Percentiles rank a stretch among this genome's conserved stretches.
Evolutionary conservation across 2,329 filamentous ascomycete genomes (phyloP).

Genomic region (Penicillium sp.): DNA sequence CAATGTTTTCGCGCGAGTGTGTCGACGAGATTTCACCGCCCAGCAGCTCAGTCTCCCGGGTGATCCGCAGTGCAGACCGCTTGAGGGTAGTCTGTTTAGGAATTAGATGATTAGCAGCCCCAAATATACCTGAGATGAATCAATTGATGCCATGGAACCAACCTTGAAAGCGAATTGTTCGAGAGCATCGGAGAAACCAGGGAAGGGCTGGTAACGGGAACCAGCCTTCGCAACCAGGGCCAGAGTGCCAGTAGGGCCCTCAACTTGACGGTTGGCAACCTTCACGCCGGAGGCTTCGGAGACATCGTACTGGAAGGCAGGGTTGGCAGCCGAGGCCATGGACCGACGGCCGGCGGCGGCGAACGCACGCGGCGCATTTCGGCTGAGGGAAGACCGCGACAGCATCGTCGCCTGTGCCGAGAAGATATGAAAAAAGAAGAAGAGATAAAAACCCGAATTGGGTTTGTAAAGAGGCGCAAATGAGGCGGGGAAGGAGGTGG

Average conservation of each 20-base stretch:
- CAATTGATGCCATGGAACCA: slow-evolving; percentile 33
- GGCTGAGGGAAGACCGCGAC: slow-evolving; percentile 64
- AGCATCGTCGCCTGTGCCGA: slow-evolving; percentile 62
- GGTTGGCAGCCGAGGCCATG: slow-evolving; percentile 65
- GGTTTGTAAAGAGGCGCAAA: slow-evolving; percentile 34
- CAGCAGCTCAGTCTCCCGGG: slow-evolving; percentile 90
- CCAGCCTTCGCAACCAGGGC: slow-evolving; percentile 92
- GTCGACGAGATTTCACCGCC: slow-evolving; percentile 84
- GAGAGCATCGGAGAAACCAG: slow-evolving; percentile 84
- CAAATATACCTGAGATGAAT: background rate
- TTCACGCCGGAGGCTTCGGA: slow-evolving; percentile 85
- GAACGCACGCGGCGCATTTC: slow-evolving; percentile 62
- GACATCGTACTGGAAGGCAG: slow-evolving; percentile 81
- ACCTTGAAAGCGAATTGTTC: slow-evolving; percentile 99
- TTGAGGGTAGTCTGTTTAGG: slow-evolving; percentile 71
- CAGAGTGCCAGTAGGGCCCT: slow-evolving; percentile 84
- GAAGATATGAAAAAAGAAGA: slow-evolving; percentile 41
- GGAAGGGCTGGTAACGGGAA: slow-evolving; percentile 85
- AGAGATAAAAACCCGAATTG: slow-evolving; percentile 35
- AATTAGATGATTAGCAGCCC: slow-evolving; percentile 15
- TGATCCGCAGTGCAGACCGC: slow-evolving; percentile 87
- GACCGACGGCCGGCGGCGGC: slow-evolving; percentile 57
- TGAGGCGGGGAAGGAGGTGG: slow-evolving; percentile 27
- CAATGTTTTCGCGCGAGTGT: slow-evolving; percentile 89
- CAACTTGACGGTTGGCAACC: slow-evolving; percentile 84